These are phyloP conservation scores for Inga laurina DNA, from an alignment of 306 rosid genomes.

Conservation along the genomic window DNA sequence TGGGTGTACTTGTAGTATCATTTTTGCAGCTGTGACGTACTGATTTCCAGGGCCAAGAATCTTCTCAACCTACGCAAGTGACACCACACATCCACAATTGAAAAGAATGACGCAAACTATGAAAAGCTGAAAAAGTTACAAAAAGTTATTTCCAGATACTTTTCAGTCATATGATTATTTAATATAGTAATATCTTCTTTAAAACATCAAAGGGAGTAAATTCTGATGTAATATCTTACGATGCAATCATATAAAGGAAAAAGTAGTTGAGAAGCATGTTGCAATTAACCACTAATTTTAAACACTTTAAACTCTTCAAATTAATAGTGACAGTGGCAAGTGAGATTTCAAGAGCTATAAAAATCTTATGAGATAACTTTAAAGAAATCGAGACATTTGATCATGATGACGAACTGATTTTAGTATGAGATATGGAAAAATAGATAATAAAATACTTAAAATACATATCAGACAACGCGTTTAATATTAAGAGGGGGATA, in stretches of 20 bases:
- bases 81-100: slow-evolving; percentile 27
- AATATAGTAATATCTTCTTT: neutral
- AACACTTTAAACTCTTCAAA: slow-evolving; percentile 9
- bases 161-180: neutral
- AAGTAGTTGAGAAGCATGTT: neutral
- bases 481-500: neutral
- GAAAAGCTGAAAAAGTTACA: neutral
- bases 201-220: slow-evolving; percentile 11
- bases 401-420: slow-evolving; percentile 12
- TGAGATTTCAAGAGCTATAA: slow-evolving; percentile 13
- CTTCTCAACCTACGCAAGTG: slow-evolving; percentile 73
- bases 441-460: neutral
- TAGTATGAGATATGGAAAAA: slow-evolving; percentile 2
- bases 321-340: neutral
- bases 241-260: neutral
- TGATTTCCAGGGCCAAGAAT: slow-evolving; percentile 97
- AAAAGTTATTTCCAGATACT: slow-evolving; percentile 8
- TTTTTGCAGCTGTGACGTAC: slow-evolving; percentile 98
- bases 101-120: neutral
- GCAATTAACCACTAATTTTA: slow-evolving; percentile 2
- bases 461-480: neutral
- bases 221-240: neutral
- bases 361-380: too few species aligned
- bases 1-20: slow-evolving; percentile 85
- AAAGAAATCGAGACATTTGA: neutral